Percentiles rank a stretch among this genome's conserved stretches.
Conservation (phyloP, 2,329 filamentous ascomycete species). For the Botrytis galanthina region DNA sequence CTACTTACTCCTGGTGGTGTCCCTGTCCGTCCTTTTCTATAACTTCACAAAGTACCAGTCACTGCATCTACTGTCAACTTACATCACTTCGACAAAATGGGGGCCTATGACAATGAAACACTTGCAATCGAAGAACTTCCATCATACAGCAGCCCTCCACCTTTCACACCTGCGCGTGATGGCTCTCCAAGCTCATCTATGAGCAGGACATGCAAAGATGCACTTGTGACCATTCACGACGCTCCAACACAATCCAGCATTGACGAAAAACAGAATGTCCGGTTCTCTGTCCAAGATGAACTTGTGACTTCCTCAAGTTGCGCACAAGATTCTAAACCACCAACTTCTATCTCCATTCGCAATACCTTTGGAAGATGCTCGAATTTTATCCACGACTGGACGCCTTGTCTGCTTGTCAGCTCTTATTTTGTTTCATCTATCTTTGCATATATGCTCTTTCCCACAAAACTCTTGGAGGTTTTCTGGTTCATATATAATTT, state of each 20-base stretch:
- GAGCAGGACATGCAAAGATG: not conserved
- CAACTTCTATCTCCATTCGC: not conserved
- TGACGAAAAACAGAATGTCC: not conserved
- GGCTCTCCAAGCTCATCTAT: not conserved
- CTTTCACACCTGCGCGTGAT: not conserved
- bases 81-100: not conserved
- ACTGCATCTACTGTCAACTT: not conserved
- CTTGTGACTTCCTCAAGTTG: not conserved
- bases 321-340: not conserved
- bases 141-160: not conserved
- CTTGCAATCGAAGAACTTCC: slow-evolving; percentile 4
- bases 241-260: not conserved
- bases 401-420: slow-evolving; percentile 42
- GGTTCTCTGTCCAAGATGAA: slow-evolving; percentile 1
- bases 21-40: not conserved
- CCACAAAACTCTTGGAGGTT: slow-evolving; percentile 39
- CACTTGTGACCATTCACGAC: slow-evolving; percentile 7
- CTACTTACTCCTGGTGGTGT: not conserved
- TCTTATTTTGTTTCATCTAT: slow-evolving; percentile 45
- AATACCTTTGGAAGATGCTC: slow-evolving; percentile 12
- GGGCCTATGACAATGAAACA: not conserved
- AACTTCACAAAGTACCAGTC: not conserved
- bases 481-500: slow-evolving; percentile 47
- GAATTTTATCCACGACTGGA: slow-evolving; percentile 39
- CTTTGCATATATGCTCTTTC: slow-evolving; percentile 43